A percentile compares a stretch with the other conserved stretches of the same genome.
Evolutionary conservation across 2,329 filamentous ascomycete species (phyloP).

Genomic region (Penicillium sp.): DNA sequence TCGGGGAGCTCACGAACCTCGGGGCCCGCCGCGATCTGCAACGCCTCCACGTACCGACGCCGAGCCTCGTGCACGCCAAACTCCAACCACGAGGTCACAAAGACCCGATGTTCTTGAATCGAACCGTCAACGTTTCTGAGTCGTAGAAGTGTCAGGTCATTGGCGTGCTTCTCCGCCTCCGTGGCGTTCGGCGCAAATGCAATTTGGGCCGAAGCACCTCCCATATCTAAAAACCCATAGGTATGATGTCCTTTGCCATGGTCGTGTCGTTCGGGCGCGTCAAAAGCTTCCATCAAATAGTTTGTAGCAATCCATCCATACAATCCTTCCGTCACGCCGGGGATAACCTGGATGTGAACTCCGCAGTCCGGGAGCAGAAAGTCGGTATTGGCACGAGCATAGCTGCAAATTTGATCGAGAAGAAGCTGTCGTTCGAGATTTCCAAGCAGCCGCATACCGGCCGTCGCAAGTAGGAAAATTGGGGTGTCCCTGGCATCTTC

Average conservation of each 20-base stretch:
- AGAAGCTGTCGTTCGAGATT: conserved; percentile 72
- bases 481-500: conserved; percentile 82
- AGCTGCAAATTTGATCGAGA: conserved; percentile 78
- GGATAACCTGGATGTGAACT: conserved; percentile 88
- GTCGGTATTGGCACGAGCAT: conserved; percentile 72
- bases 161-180: conserved; percentile 83
- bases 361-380: conserved; percentile 91
- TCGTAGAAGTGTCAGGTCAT: conserved; percentile 84
- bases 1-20: conserved; percentile 74
- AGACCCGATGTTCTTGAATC: conserved; percentile 80
- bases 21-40: conserved; percentile 69
- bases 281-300: conserved; percentile 89
- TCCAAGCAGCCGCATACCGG: conserved; percentile 86
- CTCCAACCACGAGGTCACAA: conserved; percentile 94
- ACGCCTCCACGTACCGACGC: conserved; percentile 75
- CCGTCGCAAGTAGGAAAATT: conserved; percentile 92
- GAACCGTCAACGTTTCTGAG: conserved; percentile 81
- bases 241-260: conserved; percentile 91
- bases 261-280: conserved; percentile 71
- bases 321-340: conserved; percentile 90
- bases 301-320: conserved; percentile 99
- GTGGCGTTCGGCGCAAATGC: conserved; percentile 94
- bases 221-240: conserved; percentile 98
- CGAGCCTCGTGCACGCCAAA: conserved; percentile 97
- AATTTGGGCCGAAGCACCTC: conserved; percentile 94